These are phyloP conservation scores for Neurospora hispaniola DNA, from an alignment of 495 filamentous ascomycete genomes.

Conservation along the genomic window DNA sequence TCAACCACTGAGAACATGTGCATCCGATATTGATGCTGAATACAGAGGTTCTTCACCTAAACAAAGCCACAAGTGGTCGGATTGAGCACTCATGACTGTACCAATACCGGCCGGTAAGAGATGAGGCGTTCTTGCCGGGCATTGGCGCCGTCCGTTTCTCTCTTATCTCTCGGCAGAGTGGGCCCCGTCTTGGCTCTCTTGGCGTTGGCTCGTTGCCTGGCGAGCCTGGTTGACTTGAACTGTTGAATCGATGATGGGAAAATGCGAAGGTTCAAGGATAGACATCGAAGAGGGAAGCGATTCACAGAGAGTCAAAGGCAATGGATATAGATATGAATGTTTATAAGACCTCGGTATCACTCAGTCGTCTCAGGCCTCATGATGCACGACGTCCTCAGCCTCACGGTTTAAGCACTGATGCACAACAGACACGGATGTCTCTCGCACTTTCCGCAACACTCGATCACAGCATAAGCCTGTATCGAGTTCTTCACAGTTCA, in stretches of 20 bases:
- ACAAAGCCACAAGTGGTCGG: background rate
- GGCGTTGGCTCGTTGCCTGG: background rate
- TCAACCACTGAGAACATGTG: background rate
- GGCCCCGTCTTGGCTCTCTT: background rate
- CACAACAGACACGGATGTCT: background rate
- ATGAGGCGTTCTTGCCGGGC: background rate
- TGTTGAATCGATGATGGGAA: background rate
- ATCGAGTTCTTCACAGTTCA: background rate
- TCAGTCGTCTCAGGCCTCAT: background rate
- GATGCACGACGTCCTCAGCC: background rate
- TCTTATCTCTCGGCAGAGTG: conserved; percentile 8
- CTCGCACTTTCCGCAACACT: background rate
- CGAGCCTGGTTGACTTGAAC: background rate
- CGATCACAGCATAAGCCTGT: background rate
- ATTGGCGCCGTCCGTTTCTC: background rate
- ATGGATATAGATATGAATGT: background rate
- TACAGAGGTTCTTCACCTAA: background rate
- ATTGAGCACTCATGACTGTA: background rate
- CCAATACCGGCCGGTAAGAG: background rate
- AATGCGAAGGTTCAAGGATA: background rate
- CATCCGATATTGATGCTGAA: background rate
- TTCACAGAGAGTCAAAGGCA: background rate
- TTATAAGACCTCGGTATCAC: background rate
- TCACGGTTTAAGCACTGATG: background rate
- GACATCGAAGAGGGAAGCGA: background rate